Evolutionary conservation across 192 early-diverging fungal genomes (phyloP), one percentile per base, ranked within the genome.

Genomic region (Backusella psychrophila): DNA sequence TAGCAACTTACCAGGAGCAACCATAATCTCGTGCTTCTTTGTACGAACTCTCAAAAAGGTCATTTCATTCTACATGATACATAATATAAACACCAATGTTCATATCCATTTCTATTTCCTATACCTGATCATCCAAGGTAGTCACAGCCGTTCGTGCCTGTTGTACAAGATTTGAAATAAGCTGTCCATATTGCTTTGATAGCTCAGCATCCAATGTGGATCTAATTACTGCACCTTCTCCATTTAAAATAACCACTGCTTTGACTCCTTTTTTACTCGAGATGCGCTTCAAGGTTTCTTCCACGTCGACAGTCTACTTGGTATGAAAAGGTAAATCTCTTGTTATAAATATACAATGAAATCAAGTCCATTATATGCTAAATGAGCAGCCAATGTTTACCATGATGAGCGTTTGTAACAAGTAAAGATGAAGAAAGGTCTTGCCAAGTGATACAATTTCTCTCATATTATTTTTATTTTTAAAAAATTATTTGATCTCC

Each of bases 21-120:
- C 89, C 95, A 99, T 97, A 65, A 99, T 94, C 80, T 99, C 97
- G 82, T 98, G 94, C 77, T 96, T 95, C 84, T 94, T 97, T 29
- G 95, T 95, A 38, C 97, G 87, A 66, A 99, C 92, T 71, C 97
- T 89, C 72, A 99, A 75, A 78, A 99, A 99, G 6, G 94, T 96
- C 71, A 99, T 81, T 59, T 98, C 97, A 78, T 99, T 96, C 91
- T 96, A 81, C 14, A 71, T 14, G 31, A 71, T 3, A 39, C 21
- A 65, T 23, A 12, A 33, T 44, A 29, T 38, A 21, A 41, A 33
- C 33, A 33, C 59, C 36, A 14, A 1, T 49, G 67, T 3, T 41
- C 21, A 33, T 73, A 38, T 53, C 15, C 23, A 11, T 59, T 72
- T 23, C 44, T 6, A 29, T 7, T 63, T 29, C 15, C 21, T 65